Evolutionary conservation across 2,329 filamentous ascomycete species (phyloP).

Genomic region (Aspergillus costaricaensis): DNA sequence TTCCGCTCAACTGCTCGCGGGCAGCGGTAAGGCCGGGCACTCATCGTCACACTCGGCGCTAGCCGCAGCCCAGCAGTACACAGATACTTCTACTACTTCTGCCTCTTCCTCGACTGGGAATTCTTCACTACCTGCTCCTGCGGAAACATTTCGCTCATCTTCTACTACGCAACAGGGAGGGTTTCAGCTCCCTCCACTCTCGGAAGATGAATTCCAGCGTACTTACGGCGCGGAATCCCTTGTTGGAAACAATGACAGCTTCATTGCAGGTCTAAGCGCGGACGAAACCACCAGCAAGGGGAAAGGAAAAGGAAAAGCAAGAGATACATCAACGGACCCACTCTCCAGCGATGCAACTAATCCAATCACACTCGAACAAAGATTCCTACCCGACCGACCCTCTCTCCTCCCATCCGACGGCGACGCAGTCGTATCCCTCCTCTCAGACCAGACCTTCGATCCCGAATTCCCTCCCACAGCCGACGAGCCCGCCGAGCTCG

Average conservation of each 20-base stretch:
- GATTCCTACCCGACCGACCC: background rate
- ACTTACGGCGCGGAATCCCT: slow-evolving; percentile 15
- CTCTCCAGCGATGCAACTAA: background rate
- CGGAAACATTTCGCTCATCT: slow-evolving; percentile 28
- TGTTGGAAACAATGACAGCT: background rate
- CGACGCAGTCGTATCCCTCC: slow-evolving; percentile 43
- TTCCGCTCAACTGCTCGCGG: slow-evolving; percentile 23
- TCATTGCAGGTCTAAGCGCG: background rate
- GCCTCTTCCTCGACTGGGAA: slow-evolving; percentile 14
- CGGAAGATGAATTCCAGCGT: slow-evolving; percentile 27
- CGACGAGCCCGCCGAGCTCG: slow-evolving; percentile 28
- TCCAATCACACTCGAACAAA: background rate
- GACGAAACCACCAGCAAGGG: slow-evolving; percentile 7
- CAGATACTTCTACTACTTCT: slow-evolving; percentile 9
- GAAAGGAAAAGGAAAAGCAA: slow-evolving; percentile 23
- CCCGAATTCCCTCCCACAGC: slow-evolving; percentile 25
- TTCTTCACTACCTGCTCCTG: background rate
- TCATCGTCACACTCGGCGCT: slow-evolving; percentile 20
- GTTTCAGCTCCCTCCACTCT: slow-evolving; percentile 21
- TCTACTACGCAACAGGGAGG: slow-evolving; percentile 15
- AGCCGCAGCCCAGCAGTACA: slow-evolving; percentile 22
- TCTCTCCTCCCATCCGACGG: slow-evolving; percentile 39
- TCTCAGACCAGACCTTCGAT: slow-evolving; percentile 38
- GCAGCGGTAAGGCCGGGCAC: slow-evolving; percentile 26
- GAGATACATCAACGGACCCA: background rate